Percentiles rank a stretch among this genome's conserved stretches.
phyloP scores from a whole-genome alignment of 306 rosid genomes.

The Abrus pulchellus region DNA sequence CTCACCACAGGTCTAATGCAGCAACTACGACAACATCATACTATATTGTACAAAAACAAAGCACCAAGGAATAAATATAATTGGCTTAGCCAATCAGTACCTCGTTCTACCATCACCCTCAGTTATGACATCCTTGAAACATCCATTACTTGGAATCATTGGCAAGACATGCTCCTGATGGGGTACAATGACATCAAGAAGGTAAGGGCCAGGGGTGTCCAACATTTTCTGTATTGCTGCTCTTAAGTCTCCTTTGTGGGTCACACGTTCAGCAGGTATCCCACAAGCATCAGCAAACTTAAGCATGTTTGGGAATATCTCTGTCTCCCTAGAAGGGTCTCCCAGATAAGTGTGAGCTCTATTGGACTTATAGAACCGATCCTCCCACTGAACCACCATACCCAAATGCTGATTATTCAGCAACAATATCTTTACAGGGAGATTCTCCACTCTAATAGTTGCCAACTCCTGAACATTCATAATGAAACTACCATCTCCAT shows the following conservation, averaged over 20 bases:
- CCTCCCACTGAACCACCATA: constrained; percentile 98
- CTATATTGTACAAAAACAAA: constrained; percentile 45
- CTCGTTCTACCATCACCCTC: constrained; percentile 84
- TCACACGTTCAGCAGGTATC: constrained; percentile 79
- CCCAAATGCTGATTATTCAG: constrained; percentile 95
- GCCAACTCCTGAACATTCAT: constrained; percentile 96
- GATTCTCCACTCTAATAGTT: constrained; percentile 77
- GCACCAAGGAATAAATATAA: background rate
- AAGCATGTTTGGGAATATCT: constrained; percentile 84
- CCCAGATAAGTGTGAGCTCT: constrained; percentile 87
- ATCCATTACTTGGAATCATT: constrained; percentile 91
- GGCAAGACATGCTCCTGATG: constrained; percentile 98
- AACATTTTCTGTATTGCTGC: constrained; percentile 84
- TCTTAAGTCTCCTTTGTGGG: constrained; percentile 67
- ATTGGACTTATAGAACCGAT: constrained; percentile 85
- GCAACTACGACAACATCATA: constrained; percentile 2
- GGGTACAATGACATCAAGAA: constrained; percentile 87
- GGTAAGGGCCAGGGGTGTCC: constrained; percentile 89
- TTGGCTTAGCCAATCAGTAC: constrained; percentile 46
- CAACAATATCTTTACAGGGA: constrained; percentile 76
- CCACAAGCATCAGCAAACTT: constrained; percentile 89
- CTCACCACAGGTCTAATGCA: background rate
- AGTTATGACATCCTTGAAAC: constrained; percentile 88
- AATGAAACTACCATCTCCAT: constrained; percentile 91
- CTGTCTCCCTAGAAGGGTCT: constrained; percentile 68